Evolutionary conservation across 768 basidiomycete species (phyloP), one percentile per base, ranked within the genome.

Genomic region (Naganishia antarctica): DNA sequence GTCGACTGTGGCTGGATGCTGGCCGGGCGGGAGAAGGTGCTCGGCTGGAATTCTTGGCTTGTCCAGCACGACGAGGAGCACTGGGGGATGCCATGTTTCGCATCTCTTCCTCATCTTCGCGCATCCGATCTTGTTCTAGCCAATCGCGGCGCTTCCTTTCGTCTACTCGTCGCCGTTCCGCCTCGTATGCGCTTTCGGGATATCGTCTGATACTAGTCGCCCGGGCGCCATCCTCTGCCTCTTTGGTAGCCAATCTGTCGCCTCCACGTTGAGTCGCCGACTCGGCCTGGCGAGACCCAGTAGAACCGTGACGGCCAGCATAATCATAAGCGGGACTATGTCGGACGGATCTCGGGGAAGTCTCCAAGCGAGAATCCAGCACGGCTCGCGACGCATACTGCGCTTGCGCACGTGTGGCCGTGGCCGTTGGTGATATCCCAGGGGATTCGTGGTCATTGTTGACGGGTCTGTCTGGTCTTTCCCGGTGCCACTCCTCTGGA

Each of bases 151-250:
- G 64, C 4, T 64, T 48, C 25, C 61, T 37, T 47, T 70, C 68
- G 32, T 68, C 59, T 76, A 80, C 41, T 83, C 83, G 1, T 84
- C 65, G 16, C 45, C 62, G 44, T 53, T 68, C 25, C 61, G 58
- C 8, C 66, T 66, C 41, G 69, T 65, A 16, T 64, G 65, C 21
- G 87, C 88, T 73, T 86, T 87, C 63, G 86, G 62, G 37, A 31
- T 63, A 63, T 45, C 62, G 48, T 12, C 40, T 41, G 13, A 51
- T 51, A 21, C 50, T 51, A 12, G 50, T 32, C 13, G 50, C 50
- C 6, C 50, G 50, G 32, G 50, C 50, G 4, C 18, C 11, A 3
- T 26, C 50, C 32, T 51, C 50, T n/a, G 50, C 50, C 32, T 51
- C 50, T n/a, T 31, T 13, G 4, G 21, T 32, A 31, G 26, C 13